Evolutionary conservation across 345 rosid genomes (phyloP).

Genomic region (Eucalyptus dawsonii): DNA sequence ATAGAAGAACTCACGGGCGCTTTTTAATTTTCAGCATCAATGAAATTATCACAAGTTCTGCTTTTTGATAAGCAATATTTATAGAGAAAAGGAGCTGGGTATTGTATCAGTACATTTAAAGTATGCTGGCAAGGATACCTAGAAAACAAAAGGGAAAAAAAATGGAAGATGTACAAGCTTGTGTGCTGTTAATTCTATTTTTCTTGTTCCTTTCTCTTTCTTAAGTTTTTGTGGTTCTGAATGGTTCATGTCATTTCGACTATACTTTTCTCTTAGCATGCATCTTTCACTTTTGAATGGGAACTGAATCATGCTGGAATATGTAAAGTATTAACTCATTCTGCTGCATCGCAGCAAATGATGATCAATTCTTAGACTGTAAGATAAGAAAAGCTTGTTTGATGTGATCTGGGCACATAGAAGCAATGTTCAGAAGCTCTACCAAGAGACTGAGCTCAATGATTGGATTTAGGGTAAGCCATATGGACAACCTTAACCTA

Average conservation of each 20-base stretch:
- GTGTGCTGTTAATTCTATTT: not conserved
- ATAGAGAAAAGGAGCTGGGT: not conserved
- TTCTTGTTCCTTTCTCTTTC: not conserved
- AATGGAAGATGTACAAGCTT: not conserved
- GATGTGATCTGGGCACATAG: not conserved
- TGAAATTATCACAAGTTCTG: not conserved
- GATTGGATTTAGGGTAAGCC: not conserved
- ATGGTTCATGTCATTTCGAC: not conserved
- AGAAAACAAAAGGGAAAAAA: not conserved
- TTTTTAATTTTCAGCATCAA: not conserved
- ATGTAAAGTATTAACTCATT: not conserved
- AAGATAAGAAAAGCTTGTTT: not conserved
- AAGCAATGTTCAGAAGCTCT: not conserved
- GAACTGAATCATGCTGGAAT: not conserved
- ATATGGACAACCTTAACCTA: not conserved
- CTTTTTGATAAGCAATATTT: not conserved
- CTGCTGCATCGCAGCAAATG: not conserved
- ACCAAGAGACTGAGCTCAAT: not conserved
- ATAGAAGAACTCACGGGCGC: not conserved
- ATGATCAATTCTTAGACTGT: not conserved
- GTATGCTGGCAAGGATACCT: not conserved
- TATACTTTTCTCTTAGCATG: not conserved
- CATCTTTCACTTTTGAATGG: not conserved
- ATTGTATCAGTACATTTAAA: not conserved
- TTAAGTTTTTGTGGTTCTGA: not conserved